Evolutionary conservation across 148 eudicot species (phyloP).

Genomic region (Vaccinium vitisidaea): DNA sequence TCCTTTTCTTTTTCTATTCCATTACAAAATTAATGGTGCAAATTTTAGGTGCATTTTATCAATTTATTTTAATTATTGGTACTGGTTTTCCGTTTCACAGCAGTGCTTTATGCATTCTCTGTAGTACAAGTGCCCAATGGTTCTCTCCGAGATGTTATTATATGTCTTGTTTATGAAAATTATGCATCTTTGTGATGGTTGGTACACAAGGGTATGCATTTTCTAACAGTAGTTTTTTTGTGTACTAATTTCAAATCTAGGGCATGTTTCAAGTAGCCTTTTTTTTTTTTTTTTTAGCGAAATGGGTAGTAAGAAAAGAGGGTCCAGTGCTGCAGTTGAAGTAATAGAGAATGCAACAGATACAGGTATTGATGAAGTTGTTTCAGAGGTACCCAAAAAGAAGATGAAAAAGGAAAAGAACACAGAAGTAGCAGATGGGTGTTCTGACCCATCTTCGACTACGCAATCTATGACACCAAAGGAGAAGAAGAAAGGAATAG

Average conservation of each 20-base stretch:
- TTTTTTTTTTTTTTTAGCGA: neutral
- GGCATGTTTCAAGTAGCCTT: neutral
- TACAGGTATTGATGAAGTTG: slow-evolving; percentile 11
- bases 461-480: slow-evolving; percentile 38
- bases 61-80: no score
- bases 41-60: no score
- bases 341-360: slow-evolving; percentile 20
- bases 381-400: slow-evolving; percentile 39
- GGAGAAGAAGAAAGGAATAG: slow-evolving; percentile 32
- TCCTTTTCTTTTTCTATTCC: no score
- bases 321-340: slow-evolving; percentile 26
- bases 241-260: neutral
- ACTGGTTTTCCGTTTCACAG: neutral
- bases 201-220: neutral
- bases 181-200: neutral
- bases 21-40: no score
- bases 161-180: neutral
- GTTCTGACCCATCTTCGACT: slow-evolving; percentile 28
- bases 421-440: slow-evolving; percentile 26
- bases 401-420: slow-evolving; percentile 27
- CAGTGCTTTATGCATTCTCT: neutral
- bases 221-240: neutral
- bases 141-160: neutral
- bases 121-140: neutral
- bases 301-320: slow-evolving; percentile 50